Evolutionary conservation across 208 protist species (phyloP).

Genomic region (Phytomonas francai): DNA sequence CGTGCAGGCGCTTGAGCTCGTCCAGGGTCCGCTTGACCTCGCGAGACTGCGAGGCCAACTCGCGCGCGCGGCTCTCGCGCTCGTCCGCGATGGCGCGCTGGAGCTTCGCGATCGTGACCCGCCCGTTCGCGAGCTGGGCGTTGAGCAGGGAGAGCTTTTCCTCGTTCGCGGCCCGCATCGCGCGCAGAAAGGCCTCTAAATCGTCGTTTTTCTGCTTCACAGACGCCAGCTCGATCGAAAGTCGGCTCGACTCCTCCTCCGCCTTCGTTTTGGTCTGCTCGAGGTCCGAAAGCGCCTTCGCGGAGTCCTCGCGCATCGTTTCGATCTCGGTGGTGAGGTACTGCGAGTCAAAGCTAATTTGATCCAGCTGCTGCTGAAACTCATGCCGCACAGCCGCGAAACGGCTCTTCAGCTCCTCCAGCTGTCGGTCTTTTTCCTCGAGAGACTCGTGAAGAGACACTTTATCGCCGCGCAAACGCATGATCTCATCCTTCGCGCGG

Average conservation of each 20-base stretch:
- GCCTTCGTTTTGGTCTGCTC: slow-evolving; percentile 21
- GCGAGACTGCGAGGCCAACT: slow-evolving; percentile 25
- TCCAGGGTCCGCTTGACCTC: slow-evolving; percentile 21
- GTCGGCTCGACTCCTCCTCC: slow-evolving; percentile 25
- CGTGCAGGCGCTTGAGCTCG: slow-evolving; percentile 22
- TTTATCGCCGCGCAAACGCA: slow-evolving; percentile 30
- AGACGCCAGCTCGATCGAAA: slow-evolving; percentile 50
- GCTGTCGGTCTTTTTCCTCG: slow-evolving; percentile 28
- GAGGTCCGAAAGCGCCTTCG: slow-evolving; percentile 21
- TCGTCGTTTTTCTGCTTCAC: slow-evolving; percentile 54
- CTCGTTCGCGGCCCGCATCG: slow-evolving; percentile 70
- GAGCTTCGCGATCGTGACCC: slow-evolving; percentile 57
- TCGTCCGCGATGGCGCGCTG: slow-evolving; percentile 52
- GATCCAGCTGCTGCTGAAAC: slow-evolving; percentile 69
- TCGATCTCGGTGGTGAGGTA: slow-evolving; percentile 70
- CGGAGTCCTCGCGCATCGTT: slow-evolving; percentile 30
- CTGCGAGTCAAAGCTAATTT: slow-evolving; percentile 73
- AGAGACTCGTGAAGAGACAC: slow-evolving; percentile 35
- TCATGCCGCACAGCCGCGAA: slow-evolving; percentile 47
- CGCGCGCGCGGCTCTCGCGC: slow-evolving; percentile 26
- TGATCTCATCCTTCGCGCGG: slow-evolving; percentile 26
- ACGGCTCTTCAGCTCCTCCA: slow-evolving; percentile 21
- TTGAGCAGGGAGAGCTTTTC: slow-evolving; percentile 85
- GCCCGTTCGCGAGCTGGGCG: slow-evolving; percentile 80
- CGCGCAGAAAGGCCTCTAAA: slow-evolving; percentile 47